phyloP scores from a whole-genome alignment of 1,284 basidiomycete genomes.

The Inonotus obliquus region DNA sequence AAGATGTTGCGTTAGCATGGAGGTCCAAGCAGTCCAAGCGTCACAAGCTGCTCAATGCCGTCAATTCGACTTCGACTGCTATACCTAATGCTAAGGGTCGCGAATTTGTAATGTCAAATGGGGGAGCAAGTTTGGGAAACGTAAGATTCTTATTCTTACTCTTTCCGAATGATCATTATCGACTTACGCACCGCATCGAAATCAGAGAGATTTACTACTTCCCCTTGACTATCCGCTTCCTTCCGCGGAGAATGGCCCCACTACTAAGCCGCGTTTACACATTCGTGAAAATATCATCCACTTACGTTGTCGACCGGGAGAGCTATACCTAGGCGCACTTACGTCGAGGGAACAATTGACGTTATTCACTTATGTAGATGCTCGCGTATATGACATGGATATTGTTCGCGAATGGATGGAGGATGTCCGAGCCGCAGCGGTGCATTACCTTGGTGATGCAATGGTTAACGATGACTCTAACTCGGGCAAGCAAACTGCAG shows the following conservation, averaged over 20 bases:
- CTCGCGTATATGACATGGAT: slow-evolving; percentile 15
- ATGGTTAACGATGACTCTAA: background rate
- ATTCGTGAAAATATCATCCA: slow-evolving; percentile 18
- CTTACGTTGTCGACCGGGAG: slow-evolving; percentile 40
- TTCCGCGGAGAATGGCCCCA: background rate
- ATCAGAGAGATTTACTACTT: slow-evolving; percentile 32
- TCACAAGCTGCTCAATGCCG: background rate
- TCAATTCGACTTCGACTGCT: background rate
- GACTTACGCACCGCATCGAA: background rate
- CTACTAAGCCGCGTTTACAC: slow-evolving; percentile 5
- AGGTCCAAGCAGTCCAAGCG: slow-evolving; percentile 23
- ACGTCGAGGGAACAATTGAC: slow-evolving; percentile 15
- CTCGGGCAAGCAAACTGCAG: too few species aligned
- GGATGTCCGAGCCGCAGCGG: slow-evolving; percentile 22
- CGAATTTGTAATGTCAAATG: slow-evolving; percentile 31
- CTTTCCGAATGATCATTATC: background rate
- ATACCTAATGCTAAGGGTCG: background rate
- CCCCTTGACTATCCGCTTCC: slow-evolving; percentile 27
- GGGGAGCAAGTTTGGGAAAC: slow-evolving; percentile 46
- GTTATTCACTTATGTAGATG: slow-evolving; percentile 21
- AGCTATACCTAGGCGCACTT: slow-evolving; percentile 43
- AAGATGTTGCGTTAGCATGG: slow-evolving; percentile 23
- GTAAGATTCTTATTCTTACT: slow-evolving; percentile 27
- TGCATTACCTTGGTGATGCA: slow-evolving; percentile 21
- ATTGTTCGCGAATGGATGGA: slow-evolving; percentile 22